Percentiles rank a stretch among this genome's conserved stretches.
Evolutionary conservation across 2,329 filamentous ascomycete genomes (phyloP).

Genomic region (Sarocladium kiliense): DNA sequence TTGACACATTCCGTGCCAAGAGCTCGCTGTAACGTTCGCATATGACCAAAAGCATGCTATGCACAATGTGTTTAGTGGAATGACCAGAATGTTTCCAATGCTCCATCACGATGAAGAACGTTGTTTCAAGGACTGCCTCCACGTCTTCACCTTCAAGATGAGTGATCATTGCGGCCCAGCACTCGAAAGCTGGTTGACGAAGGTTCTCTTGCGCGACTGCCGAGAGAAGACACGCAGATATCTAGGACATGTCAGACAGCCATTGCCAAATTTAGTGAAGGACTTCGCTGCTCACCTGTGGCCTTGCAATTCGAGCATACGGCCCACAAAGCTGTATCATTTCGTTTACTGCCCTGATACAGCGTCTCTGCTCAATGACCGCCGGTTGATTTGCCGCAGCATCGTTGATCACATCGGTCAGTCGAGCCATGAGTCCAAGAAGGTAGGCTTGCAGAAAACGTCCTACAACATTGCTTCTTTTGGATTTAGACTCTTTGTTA

Average conservation of each 20-base stretch:
- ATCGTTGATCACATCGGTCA: constrained; percentile 76
- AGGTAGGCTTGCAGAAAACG: constrained; percentile 79
- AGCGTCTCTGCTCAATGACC: constrained; percentile 66
- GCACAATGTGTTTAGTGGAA: constrained; percentile 53
- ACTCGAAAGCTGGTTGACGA: constrained; percentile 72
- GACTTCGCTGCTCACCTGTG: constrained; percentile 58
- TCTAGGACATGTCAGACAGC: constrained; percentile 39
- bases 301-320: constrained; percentile 72
- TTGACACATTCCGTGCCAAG: constrained; percentile 50
- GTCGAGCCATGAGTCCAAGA: constrained; percentile 77
- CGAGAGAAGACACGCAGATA: constrained; percentile 86
- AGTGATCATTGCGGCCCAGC: constrained; percentile 76
- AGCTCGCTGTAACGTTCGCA: constrained; percentile 31
- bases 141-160: constrained; percentile 75
- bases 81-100: constrained; percentile 69
- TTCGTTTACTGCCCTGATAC: constrained; percentile 78
- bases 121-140: constrained; percentile 76
- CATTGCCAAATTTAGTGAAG: neutral
- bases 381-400: constrained; percentile 45
- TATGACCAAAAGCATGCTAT: constrained; percentile 58
- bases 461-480: constrained; percentile 55
- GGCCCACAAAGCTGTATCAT: constrained; percentile 74
- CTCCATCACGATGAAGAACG: constrained; percentile 78
- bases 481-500: constrained; percentile 38
- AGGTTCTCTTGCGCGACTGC: constrained; percentile 71